Evolutionary conservation across 306 rosid species (phyloP), one percentile per base, ranked within the genome.

Genomic region (Gastrolobium bilobum): DNA sequence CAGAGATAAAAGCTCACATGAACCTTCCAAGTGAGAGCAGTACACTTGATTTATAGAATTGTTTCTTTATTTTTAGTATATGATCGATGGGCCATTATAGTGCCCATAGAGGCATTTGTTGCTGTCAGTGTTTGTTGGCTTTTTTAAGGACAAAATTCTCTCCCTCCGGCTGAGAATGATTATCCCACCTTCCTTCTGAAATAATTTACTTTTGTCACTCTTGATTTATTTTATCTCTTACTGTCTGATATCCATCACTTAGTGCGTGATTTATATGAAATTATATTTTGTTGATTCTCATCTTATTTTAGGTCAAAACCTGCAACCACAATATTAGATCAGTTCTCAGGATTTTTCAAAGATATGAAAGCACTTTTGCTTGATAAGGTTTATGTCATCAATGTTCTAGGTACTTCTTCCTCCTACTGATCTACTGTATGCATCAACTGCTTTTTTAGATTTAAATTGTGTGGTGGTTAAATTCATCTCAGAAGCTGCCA

Each of bases 311-410:
- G 97, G 85, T 50, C 70, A 53, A 81, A 82, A 35, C 30, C 69
- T 52, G 71, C 75, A 47, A 62, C 60, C 50, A 79, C 53, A 48
- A 51, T 79, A 53, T 71, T 31, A 14, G 68, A 43, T 67, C 88
- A 71, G 34, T 3, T 88, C 69, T 79, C 73, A 75, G 82, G 63
- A 51, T 92, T 94, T 84, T 38, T 84, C 68, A 85, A 84, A 86
- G 98, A 94, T 79, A 53, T 92, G 90, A 91, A 89, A 88, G 95
- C 2, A 70, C 98, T 92, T 81, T 81, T 88, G 85, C 72, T 78
- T 40, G 84, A 94, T 4, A 90, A 89, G 86, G 91, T 94, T 81
- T 94, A 53, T 76, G 88, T 94, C 13, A 62, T 89, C 74, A 92
- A 86, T 60, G 94, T 91, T 85, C 81, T 94, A 84, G 98, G 98